Evolutionary conservation across 2,329 filamentous ascomycete genomes (phyloP), one percentile per base, ranked within the genome.

Genomic region (Penicillium sp.): DNA sequence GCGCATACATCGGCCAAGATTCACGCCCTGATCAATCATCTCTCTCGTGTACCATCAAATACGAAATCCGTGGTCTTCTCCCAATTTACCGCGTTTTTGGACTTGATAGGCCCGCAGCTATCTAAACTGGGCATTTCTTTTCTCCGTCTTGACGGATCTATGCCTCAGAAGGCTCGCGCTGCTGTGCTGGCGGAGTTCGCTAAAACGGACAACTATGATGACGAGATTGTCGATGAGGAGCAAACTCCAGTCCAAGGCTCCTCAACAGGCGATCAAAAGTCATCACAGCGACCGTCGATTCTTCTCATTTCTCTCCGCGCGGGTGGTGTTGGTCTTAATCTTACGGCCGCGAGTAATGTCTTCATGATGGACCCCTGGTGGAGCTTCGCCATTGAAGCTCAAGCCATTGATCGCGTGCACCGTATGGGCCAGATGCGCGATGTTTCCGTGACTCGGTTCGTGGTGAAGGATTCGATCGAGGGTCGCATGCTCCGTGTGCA

Each of bases 331-430:
- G 92, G 92, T 0, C 72, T 98, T 29, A 98, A 98, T 58, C 66
- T 98, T 44, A 96, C 90, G 0, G 82, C 81, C 50, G 92, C 92
- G 4, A 86, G 82, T 47, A 74, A 85, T 37, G 93, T 98, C 4
- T 98, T 84, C 68, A 93, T 98, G 85, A 96, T 98, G 92, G 92
- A 98, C 64, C 92, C 92, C 0, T 98, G 92, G 92, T 98, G 92
- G 92, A 93, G 85, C 59, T 98, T 90, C 64, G 89, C 92, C 0
- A 82, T 96, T 9, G 92, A 98, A 66, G 87, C 89, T 4, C 92
- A 98, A 65, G 92, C 92, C 6, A 96, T 98, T 56, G 92, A 98
- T 68, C 85, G 92, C 1, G 88, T 98, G 22, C 92, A 98, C 69
- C 80, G 92, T 6, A 95, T 98, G 85, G 92, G 92, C 0, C 92